Percentiles rank a stretch among this genome's conserved stretches.
phyloP scores from a whole-genome alignment of 305 asterid species.

The Caryopteris hybrid region DNA sequence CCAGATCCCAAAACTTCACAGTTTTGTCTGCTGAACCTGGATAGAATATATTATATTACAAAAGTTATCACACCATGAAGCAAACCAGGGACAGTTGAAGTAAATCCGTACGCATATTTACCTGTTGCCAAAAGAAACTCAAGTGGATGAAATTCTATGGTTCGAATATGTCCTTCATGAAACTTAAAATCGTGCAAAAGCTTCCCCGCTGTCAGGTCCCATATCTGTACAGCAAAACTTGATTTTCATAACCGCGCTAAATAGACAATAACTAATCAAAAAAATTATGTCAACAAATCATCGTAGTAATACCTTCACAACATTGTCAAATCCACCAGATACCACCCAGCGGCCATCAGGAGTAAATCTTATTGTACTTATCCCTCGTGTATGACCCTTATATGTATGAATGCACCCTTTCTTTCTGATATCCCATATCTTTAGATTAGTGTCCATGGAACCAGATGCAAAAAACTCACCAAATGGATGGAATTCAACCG shows the following conservation, averaged over 20 bases:
- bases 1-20: conserved; percentile 98
- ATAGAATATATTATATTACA: conserved; percentile 12
- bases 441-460: conserved; percentile 95
- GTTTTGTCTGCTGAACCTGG: conserved; percentile 98
- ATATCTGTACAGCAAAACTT: conserved; percentile 51
- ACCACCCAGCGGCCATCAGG: conserved; percentile 99
- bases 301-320: conserved; percentile 66
- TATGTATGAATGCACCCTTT: conserved; percentile 97
- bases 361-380: conserved; percentile 80
- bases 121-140: conserved; percentile 98
- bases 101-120: conserved; percentile 26
- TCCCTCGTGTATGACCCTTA: conserved; percentile 96
- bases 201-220: conserved; percentile 99
- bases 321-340: conserved; percentile 97
- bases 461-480: conserved; percentile 99
- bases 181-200: conserved; percentile 89
- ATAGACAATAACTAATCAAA: not conserved
- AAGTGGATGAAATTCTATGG: conserved; percentile 91
- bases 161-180: conserved; percentile 92
- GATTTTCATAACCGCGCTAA: conserved; percentile 15
- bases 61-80: not conserved
- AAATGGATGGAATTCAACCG: conserved; percentile 96
- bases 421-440: conserved; percentile 98
- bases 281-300: conserved; percentile 7
- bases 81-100: not conserved